Conservation (phyloP, 2,329 filamentous ascomycete species). For the Trichophyton equinum region DNA sequence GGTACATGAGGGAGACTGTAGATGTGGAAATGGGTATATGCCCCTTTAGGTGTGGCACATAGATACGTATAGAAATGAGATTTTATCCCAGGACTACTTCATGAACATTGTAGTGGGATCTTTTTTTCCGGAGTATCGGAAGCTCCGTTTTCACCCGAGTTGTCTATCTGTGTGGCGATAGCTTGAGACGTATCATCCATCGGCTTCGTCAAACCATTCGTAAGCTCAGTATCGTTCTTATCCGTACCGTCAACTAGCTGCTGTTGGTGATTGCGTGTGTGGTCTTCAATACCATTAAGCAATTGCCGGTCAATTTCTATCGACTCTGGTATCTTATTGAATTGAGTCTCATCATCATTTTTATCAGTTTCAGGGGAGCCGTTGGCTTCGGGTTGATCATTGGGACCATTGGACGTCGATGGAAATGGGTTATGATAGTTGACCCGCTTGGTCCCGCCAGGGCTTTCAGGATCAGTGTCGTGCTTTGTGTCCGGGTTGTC, state of each 20-base stretch:
- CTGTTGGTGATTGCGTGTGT: neutral
- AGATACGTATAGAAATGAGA: neutral
- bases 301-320: neutral
- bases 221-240: neutral
- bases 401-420: neutral
- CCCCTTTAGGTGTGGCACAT: neutral
- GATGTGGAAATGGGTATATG: neutral
- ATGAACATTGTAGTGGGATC: neutral
- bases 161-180: neutral
- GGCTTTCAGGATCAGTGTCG: constrained; percentile 3
- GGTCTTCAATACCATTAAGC: neutral
- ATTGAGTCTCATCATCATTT: neutral
- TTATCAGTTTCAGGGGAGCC: neutral
- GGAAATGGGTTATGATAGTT: neutral
- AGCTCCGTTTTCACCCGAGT: neutral
- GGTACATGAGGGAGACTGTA: neutral
- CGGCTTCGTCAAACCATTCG: neutral
- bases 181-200: neutral
- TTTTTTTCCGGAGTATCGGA: neutral
- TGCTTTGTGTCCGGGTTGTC: constrained; percentile 12
- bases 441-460: neutral
- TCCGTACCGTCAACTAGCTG: neutral
- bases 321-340: neutral
- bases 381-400: neutral
- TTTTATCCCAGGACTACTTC: neutral